phyloP scores from a whole-genome alignment of 2,329 filamentous ascomycete species.

The Zymoseptoria pseudotritici region DNA sequence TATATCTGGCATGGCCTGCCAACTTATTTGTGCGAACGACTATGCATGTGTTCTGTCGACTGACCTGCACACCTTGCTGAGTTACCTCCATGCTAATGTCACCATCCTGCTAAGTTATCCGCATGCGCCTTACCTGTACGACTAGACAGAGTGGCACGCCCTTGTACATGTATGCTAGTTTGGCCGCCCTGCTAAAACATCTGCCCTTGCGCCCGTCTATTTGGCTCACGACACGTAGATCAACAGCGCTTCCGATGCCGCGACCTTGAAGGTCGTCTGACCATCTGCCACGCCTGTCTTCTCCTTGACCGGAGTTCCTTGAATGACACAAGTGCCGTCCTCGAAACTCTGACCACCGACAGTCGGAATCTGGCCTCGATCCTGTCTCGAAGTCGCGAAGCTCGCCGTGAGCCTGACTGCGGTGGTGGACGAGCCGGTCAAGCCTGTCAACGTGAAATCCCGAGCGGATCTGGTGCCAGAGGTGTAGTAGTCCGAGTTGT shows the following conservation, averaged over 20 bases:
- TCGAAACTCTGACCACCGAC: constrained; percentile 3
- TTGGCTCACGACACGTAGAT: neutral
- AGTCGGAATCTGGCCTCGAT: neutral
- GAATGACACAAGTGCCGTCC: neutral
- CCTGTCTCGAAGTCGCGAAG: constrained; percentile 1
- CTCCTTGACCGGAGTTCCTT: neutral
- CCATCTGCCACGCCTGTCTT: neutral
- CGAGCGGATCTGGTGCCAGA: neutral
- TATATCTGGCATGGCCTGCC: no score
- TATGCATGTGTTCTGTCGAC: no score
- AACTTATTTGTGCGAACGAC: no score
- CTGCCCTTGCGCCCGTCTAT: no score
- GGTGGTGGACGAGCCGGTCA: neutral
- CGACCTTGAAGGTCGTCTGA: neutral
- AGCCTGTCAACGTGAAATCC: neutral
- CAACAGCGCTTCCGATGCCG: constrained; percentile 3
- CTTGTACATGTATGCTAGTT: no score
- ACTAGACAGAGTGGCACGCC: no score
- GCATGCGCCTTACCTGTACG: no score
- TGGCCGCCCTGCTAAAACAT: no score
- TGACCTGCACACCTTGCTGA: no score
- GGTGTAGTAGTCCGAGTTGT: constrained; percentile 10
- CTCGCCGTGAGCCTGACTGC: constrained; percentile 2
- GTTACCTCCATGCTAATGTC: no score
- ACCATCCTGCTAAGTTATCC: no score